Percentiles rank a stretch among this genome's conserved stretches.
Conservation (phyloP, 1,284 basidiomycete species). For the Ustilago lituana region DNA sequence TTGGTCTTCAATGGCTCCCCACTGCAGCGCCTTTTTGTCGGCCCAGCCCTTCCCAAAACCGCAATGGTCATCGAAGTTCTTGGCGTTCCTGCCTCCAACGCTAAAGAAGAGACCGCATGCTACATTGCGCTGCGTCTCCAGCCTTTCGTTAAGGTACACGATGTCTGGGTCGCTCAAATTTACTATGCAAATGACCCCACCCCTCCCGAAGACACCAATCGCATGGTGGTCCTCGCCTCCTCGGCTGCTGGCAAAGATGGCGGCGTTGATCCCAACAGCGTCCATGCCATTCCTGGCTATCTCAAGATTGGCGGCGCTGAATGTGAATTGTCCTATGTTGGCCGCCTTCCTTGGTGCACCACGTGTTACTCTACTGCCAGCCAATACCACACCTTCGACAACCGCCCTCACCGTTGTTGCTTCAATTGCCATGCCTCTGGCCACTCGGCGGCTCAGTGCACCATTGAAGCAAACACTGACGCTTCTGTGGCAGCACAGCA, state of each 20-base stretch:
- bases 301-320: not conserved
- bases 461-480: too few species aligned
- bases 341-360: not conserved
- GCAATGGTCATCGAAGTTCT: not conserved
- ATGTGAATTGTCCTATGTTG: not conserved
- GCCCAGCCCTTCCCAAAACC: not conserved
- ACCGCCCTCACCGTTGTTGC: too few species aligned
- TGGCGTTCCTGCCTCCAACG: not conserved
- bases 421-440: too few species aligned
- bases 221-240: not conserved
- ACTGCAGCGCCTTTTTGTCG: not conserved
- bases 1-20: not conserved
- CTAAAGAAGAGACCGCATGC: too few species aligned
- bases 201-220: not conserved
- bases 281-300: conserved; percentile 1
- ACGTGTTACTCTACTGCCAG: not conserved
- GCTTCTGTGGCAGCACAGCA: too few species aligned
- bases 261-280: too few species aligned
- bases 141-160: not conserved
- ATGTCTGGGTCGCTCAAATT: not conserved
- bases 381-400: not conserved
- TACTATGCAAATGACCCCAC: not conserved
- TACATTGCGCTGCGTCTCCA: too few species aligned
- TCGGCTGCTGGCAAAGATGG: not conserved
- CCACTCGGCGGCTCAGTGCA: too few species aligned